These are phyloP conservation scores for Fagus sylvatica DNA, from an alignment of 306 rosid genomes.

Conservation along the genomic window DNA sequence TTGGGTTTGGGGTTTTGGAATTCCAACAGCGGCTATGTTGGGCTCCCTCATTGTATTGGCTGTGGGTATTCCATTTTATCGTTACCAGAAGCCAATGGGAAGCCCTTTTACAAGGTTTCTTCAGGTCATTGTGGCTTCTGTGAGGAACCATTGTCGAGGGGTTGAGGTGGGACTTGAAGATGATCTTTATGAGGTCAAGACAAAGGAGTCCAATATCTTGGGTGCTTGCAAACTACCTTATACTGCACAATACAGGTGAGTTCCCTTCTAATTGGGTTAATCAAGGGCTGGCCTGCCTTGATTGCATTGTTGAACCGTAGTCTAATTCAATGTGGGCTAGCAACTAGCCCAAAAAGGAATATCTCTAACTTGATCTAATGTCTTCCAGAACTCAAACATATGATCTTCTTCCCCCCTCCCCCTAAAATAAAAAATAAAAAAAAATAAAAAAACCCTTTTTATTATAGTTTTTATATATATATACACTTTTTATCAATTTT, in stretches of 20 bases:
- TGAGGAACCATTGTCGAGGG: slow-evolving; percentile 43
- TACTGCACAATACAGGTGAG: slow-evolving; percentile 48
- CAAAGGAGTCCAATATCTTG: slow-evolving; percentile 38
- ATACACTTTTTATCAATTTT: too few relatives aligned
- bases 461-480: too few relatives aligned
- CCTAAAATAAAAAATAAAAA: too few relatives aligned
- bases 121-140: slow-evolving; percentile 43
- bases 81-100: slow-evolving; percentile 57
- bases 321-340: too few relatives aligned
- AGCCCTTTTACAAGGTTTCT: slow-evolving; percentile 60
- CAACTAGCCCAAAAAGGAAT: too few relatives aligned
- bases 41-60: slow-evolving; percentile 35
- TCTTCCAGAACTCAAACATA: too few relatives aligned
- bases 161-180: slow-evolving; percentile 7
- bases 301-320: too few relatives aligned
- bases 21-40: slow-evolving; percentile 33
- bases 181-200: slow-evolving; percentile 44
- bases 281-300: too few relatives aligned
- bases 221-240: slow-evolving; percentile 47
- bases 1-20: slow-evolving; percentile 52
- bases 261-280: background rate
- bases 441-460: too few relatives aligned
- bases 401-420: too few relatives aligned
- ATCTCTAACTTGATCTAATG: too few relatives aligned
- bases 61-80: slow-evolving; percentile 36